Evolutionary conservation across 257 asterid species (phyloP).

Genomic region (Lithospermum erythrorhizon): DNA sequence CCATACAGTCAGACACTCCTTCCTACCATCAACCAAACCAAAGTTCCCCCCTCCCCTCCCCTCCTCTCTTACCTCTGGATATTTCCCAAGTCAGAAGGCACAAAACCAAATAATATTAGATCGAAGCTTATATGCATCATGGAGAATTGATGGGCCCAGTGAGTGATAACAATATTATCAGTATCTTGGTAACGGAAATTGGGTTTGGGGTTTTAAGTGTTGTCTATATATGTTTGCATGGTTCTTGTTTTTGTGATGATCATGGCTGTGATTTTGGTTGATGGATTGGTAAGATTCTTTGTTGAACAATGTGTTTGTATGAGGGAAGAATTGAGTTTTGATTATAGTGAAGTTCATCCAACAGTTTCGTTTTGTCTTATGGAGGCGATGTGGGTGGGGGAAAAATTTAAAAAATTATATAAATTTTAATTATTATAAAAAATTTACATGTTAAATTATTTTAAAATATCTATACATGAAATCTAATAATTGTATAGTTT

Average conservation of each 20-base stretch:
- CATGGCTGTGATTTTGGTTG: slow-evolving; percentile 42
- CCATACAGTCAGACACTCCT: too few species aligned
- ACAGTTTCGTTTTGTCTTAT: slow-evolving; percentile 32
- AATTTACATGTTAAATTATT: too few species aligned
- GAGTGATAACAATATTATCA: slow-evolving; percentile 4
- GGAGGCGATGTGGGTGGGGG: too few species aligned
- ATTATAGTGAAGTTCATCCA: slow-evolving; percentile 50
- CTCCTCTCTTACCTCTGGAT: slow-evolving; percentile 9
- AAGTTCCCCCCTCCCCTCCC: too few species aligned
- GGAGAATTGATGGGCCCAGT: slow-evolving; percentile 13
- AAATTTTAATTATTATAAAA: too few species aligned
- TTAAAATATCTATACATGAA: too few species aligned
- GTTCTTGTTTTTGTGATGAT: slow-evolving; percentile 26
- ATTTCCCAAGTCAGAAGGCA: slow-evolving; percentile 7
- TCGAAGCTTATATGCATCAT: slow-evolving; percentile 8
- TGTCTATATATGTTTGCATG: slow-evolving; percentile 37
- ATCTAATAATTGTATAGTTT: too few species aligned
- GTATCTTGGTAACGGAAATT: slow-evolving; percentile 31
- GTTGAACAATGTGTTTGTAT: slow-evolving; percentile 54
- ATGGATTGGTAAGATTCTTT: slow-evolving; percentile 48
- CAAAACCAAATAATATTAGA: slow-evolving; percentile 4
- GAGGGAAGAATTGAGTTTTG: slow-evolving; percentile 46
- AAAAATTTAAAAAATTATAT: too few species aligned
- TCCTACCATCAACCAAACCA: too few species aligned
- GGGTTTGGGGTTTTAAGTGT: slow-evolving; percentile 59